These are phyloP conservation scores for Xylaria telfairii DNA, from an alignment of 495 filamentous ascomycete species.

Conservation along the genomic window DNA sequence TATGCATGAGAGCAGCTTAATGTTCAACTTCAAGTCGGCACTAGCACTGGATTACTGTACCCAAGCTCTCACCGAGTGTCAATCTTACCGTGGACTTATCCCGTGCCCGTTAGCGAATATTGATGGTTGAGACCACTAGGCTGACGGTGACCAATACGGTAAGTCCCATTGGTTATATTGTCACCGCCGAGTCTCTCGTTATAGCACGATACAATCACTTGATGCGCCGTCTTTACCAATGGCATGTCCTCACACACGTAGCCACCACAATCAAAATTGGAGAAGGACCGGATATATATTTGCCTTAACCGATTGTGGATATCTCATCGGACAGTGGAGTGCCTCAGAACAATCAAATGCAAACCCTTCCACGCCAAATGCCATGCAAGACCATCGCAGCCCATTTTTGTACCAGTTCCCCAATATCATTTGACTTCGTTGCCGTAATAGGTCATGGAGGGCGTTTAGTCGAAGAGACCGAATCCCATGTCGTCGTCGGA, in stretches of 20 bases:
- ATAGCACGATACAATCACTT: background rate
- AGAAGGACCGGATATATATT: conserved; percentile 41
- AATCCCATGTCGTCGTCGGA: conserved; percentile 99
- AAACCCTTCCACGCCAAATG: conserved; percentile 37
- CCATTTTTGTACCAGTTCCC: conserved; percentile 37
- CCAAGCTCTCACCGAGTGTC: too few relatives aligned
- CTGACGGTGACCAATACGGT: too few relatives aligned
- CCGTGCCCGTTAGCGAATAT: too few relatives aligned
- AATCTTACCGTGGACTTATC: too few relatives aligned
- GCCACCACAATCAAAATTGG: conserved; percentile 3
- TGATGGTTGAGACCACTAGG: too few relatives aligned
- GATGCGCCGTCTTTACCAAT: background rate
- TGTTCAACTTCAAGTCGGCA: too few relatives aligned
- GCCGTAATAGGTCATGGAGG: conserved; percentile 25
- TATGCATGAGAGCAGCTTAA: too few relatives aligned
- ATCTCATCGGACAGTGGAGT: conserved; percentile 23
- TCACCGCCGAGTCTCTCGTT: background rate
- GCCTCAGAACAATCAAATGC: conserved; percentile 30
- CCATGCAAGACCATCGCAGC: conserved; percentile 36
- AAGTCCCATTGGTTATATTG: too few relatives aligned
- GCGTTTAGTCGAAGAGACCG: conserved; percentile 96
- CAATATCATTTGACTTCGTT: conserved; percentile 37
- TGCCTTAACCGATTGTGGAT: conserved; percentile 34
- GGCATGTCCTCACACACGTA: background rate
- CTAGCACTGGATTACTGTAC: too few relatives aligned